A percentile compares a stretch with the other conserved stretches of the same genome.
Evolutionary conservation across 129 eudicot genomes (phyloP).

Genomic region (Chrysanthemum lavandulifolium): DNA sequence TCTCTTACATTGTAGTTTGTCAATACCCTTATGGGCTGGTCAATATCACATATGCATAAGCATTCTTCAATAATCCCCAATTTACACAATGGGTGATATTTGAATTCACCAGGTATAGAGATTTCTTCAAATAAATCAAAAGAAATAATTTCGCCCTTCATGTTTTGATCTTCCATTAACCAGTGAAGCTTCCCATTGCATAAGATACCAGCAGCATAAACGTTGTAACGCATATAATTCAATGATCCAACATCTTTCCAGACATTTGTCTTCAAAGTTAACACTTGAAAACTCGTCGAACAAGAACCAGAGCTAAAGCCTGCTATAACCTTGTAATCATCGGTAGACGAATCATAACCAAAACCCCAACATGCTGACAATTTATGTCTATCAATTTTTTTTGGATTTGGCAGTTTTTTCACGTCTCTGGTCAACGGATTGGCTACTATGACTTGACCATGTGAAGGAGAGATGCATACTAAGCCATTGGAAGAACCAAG

Average conservation of each 20-base stretch:
- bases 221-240: neutral
- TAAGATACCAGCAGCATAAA: neutral
- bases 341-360: too few relatives aligned
- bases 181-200: constrained; percentile 1
- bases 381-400: too few relatives aligned
- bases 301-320: too few relatives aligned
- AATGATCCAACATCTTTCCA: neutral
- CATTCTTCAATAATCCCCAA: constrained; percentile 6
- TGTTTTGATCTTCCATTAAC: neutral
- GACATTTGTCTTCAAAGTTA: neutral
- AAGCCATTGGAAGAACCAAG: too few relatives aligned
- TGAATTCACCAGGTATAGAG: neutral
- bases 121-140: constrained; percentile 8
- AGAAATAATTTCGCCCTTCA: neutral
- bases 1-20: neutral
- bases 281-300: neutral
- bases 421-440: too few relatives aligned
- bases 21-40: neutral
- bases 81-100: too few relatives aligned
- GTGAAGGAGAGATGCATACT: too few relatives aligned
- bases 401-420: too few relatives aligned
- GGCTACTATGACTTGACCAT: too few relatives aligned
- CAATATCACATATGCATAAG: neutral
- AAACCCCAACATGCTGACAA: too few relatives aligned
- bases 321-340: too few relatives aligned